phyloP scores from a whole-genome alignment of 2,329 filamentous ascomycete species.

The Trichoderma sp. region DNA sequence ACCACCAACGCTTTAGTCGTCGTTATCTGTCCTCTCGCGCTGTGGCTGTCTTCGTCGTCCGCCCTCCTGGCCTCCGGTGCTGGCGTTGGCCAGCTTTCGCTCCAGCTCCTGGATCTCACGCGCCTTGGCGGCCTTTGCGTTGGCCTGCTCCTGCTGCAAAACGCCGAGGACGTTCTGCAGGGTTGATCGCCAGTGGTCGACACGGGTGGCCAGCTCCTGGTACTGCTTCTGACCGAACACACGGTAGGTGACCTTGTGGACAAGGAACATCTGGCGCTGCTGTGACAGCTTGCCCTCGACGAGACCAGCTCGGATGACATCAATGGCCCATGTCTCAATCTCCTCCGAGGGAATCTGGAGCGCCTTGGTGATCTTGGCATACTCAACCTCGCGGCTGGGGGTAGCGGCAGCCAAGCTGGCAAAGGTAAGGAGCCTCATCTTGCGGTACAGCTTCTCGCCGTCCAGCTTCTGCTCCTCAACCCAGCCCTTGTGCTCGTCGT shows the following conservation, averaged over 20 bases:
- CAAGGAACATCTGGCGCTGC: constrained; percentile 86
- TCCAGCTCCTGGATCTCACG: constrained; percentile 71
- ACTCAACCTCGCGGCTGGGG: constrained; percentile 83
- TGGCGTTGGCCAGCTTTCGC: constrained; percentile 56
- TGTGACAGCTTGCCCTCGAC: constrained; percentile 97
- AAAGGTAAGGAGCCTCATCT: constrained; percentile 94
- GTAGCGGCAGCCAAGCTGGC: constrained; percentile 83
- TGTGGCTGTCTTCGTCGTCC: constrained; percentile 33
- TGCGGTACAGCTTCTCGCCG: constrained; percentile 74
- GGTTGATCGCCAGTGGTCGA: constrained; percentile 88
- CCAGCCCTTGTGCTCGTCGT: constrained; percentile 85
- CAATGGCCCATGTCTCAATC: constrained; percentile 98
- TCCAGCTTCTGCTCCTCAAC: constrained; percentile 74
- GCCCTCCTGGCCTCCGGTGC: constrained; percentile 30
- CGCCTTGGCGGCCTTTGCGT: constrained; percentile 74
- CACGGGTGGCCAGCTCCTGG: constrained; percentile 84
- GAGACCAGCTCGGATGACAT: constrained; percentile 91
- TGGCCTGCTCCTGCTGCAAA: constrained; percentile 76
- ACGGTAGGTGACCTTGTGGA: constrained; percentile 93
- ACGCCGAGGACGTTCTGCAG: constrained; percentile 75
- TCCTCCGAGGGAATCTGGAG: constrained; percentile 80
- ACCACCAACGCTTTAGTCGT: constrained; percentile 44
- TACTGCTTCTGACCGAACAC: constrained; percentile 98
- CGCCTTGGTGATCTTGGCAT: constrained; percentile 77
- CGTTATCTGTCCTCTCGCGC: constrained; percentile 54